phyloP scores from a whole-genome alignment of 2,329 filamentous ascomycete species.

The Nakataea oryzae region DNA sequence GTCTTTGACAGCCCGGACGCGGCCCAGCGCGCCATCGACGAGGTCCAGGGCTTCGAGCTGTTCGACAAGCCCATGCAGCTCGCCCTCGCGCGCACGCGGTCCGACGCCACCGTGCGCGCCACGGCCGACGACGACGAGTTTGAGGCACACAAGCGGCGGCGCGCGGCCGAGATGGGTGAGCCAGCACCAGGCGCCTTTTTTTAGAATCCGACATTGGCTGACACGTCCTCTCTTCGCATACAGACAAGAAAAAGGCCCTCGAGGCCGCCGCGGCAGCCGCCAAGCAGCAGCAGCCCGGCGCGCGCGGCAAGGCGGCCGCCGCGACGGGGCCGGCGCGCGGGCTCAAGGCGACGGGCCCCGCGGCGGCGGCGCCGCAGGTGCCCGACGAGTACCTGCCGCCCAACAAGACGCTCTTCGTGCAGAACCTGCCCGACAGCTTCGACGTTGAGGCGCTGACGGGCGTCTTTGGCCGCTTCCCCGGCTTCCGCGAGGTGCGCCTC shows the following conservation, averaged over 20 bases:
- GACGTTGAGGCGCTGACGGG: conserved; percentile 68
- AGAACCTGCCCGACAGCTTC: conserved; percentile 82
- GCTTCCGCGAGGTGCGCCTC: conserved; percentile 84
- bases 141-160: conserved; percentile 73
- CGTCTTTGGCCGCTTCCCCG: conserved; percentile 83
- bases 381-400: conserved; percentile 97
- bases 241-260: conserved; percentile 68
- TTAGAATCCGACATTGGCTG: neutral
- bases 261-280: conserved; percentile 54
- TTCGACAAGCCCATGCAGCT: conserved; percentile 86
- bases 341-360: conserved; percentile 61
- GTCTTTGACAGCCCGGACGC: conserved; percentile 77
- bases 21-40: conserved; percentile 74
- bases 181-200: neutral
- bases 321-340: conserved; percentile 21
- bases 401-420: conserved; percentile 92
- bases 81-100: conserved; percentile 70
- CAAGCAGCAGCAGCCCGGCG: conserved; percentile 48
- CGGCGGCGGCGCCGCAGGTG: conserved; percentile 52
- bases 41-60: conserved; percentile 84
- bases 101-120: conserved; percentile 75
- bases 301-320: conserved; percentile 25
- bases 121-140: conserved; percentile 71
- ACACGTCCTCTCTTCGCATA: neutral
- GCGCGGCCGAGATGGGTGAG: conserved; percentile 82